Evolutionary conservation across 1,284 basidiomycete species (phyloP).

Genomic region (Cryptococcus amylolentus): DNA sequence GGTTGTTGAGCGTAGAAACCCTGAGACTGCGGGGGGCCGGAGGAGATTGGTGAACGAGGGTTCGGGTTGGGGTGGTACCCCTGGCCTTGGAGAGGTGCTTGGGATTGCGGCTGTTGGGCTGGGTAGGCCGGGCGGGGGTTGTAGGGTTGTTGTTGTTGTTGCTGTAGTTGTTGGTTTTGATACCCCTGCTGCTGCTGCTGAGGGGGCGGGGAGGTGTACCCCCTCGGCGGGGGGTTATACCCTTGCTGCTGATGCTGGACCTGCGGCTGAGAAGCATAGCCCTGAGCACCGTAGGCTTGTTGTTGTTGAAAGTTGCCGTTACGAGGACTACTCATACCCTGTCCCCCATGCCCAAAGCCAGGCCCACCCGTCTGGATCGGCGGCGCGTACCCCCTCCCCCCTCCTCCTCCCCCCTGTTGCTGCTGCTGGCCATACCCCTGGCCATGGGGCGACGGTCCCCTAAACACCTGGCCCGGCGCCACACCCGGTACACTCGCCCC

Average conservation of each 20-base stretch:
- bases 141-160: slow-evolving; percentile 15
- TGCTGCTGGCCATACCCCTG: slow-evolving; percentile 15
- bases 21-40: background rate
- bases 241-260: slow-evolving; percentile 8
- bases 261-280: slow-evolving; percentile 10
- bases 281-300: slow-evolving; percentile 10
- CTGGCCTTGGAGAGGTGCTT: background rate
- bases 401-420: background rate
- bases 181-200: slow-evolving; percentile 15
- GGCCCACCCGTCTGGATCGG: too few species aligned
- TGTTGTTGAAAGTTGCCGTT: slow-evolving; percentile 7
- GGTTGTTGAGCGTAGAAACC: background rate
- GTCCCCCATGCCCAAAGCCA: too few species aligned
- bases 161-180: slow-evolving; percentile 14
- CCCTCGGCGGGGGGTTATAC: slow-evolving; percentile 7
- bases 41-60: background rate
- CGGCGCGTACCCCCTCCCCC: background rate
- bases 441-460: background rate
- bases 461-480: background rate
- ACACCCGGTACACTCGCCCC: background rate
- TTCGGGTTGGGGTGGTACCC: background rate
- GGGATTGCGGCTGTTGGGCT: background rate
- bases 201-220: slow-evolving; percentile 11
- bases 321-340: background rate
- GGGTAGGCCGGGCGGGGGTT: slow-evolving; percentile 11